These are phyloP conservation scores for Sedum album DNA, from an alignment of 164 flowering plant genomes.

Conservation along the genomic window DNA sequence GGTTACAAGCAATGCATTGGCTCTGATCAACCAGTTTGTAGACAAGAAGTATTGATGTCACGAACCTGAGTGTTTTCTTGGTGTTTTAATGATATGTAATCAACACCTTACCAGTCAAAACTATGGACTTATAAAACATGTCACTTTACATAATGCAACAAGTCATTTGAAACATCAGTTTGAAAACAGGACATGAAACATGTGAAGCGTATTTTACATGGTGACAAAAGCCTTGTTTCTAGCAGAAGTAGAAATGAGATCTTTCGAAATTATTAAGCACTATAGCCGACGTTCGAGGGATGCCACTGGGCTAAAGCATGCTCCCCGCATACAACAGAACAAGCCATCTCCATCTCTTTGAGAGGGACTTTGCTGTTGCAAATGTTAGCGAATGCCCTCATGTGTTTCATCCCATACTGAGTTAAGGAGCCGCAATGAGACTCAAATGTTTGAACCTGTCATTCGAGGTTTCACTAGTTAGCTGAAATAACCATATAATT, in stretches of 20 bases:
- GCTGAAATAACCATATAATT: neutral
- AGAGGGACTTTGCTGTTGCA: constrained; percentile 54
- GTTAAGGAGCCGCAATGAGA: constrained; percentile 65
- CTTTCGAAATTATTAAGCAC: constrained; percentile 60
- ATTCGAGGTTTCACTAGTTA: neutral
- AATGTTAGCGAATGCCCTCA: constrained; percentile 86
- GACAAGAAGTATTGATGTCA: neutral
- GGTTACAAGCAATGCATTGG: constrained; percentile 26
- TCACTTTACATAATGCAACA: no score
- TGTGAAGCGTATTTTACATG: neutral
- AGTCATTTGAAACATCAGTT: no score
- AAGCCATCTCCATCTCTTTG: constrained; percentile 48
- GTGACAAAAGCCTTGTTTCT: neutral
- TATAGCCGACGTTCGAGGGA: constrained; percentile 41
- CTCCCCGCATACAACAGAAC: constrained; percentile 35
- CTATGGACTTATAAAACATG: no score
- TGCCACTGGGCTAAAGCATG: constrained; percentile 23
- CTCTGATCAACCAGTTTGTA: constrained; percentile 13
- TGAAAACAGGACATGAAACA: no score
- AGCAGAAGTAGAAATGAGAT: no score
- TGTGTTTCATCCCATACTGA: constrained; percentile 94
- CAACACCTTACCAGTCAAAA: no score
- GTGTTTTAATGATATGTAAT: no score
- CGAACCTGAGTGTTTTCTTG: no score
- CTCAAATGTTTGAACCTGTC: constrained; percentile 63